phyloP scores from a whole-genome alignment of 106 monocot species.

The Cymbidium sinense region DNA sequence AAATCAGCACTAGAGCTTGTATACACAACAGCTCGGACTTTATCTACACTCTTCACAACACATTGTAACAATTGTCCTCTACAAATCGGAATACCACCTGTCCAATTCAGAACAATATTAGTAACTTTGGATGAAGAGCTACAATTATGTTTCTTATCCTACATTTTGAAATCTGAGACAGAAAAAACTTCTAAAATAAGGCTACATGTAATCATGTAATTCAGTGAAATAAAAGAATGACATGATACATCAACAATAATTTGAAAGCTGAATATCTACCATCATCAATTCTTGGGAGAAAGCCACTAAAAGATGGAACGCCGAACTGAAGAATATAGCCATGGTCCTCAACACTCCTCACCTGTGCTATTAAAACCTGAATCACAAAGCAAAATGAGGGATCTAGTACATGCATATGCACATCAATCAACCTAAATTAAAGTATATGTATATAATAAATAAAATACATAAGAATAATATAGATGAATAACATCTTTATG shows the following conservation, averaged over 20 bases:
- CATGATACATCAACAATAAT: background rate
- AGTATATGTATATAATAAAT: background rate
- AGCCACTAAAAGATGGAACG: slow-evolving; percentile 67
- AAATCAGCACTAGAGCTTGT: slow-evolving; percentile 44
- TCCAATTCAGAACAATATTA: slow-evolving; percentile 11
- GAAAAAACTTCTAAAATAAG: background rate
- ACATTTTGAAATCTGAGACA: background rate
- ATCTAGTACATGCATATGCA: background rate
- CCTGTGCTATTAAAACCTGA: slow-evolving; percentile 69
- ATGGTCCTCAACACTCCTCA: slow-evolving; percentile 94
- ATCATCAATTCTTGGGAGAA: slow-evolving; percentile 43
- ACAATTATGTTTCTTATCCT: background rate
- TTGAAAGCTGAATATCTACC: slow-evolving; percentile 24
- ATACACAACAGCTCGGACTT: slow-evolving; percentile 49
- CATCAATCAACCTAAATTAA: background rate
- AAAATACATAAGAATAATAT: background rate
- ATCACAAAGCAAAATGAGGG: background rate
- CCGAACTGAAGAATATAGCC: slow-evolving; percentile 96
- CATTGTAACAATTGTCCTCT: slow-evolving; percentile 60
- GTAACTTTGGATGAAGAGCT: background rate
- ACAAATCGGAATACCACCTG: slow-evolving; percentile 34
- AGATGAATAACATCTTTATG: background rate
- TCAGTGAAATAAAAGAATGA: background rate
- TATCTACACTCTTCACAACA: slow-evolving; percentile 69
- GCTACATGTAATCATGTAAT: background rate